phyloP scores from a whole-genome alignment of 495 filamentous ascomycete species.

The Tuber umbilicatum region DNA sequence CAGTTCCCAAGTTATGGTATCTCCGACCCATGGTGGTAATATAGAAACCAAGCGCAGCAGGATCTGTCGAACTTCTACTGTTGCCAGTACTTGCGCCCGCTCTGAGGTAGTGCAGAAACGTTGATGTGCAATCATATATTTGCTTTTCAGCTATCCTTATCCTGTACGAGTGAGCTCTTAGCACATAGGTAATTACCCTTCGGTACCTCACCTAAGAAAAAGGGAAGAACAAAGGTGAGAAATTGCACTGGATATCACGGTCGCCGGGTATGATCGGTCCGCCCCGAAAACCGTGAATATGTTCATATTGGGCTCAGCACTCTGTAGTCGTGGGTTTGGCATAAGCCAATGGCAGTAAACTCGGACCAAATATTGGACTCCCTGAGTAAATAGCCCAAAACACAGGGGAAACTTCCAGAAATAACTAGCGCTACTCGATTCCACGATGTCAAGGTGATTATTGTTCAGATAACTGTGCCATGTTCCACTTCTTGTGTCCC shows the following conservation, averaged over 20 bases:
- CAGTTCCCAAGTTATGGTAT: no score
- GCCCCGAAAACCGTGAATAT: not conserved
- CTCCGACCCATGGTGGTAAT: not conserved
- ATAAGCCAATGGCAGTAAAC: not conserved
- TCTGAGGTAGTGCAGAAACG: not conserved
- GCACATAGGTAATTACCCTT: not conserved
- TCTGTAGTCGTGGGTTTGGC: not conserved
- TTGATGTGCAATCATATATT: not conserved
- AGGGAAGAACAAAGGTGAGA: not conserved
- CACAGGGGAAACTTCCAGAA: not conserved
- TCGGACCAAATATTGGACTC: not conserved
- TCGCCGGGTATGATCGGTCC: no score
- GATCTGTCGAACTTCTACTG: not conserved
- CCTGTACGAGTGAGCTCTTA: not conserved
- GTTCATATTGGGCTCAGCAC: not conserved
- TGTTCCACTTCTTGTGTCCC: not conserved
- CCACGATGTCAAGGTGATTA: not conserved
- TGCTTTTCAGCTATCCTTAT: not conserved
- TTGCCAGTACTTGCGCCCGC: not conserved
- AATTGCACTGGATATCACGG: not conserved
- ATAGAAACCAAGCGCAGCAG: not conserved
- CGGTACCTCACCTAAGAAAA: not conserved
- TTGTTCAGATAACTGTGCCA: not conserved
- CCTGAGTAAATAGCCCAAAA: not conserved
- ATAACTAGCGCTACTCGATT: not conserved